phyloP scores from a whole-genome alignment of 2,329 filamentous ascomycete genomes.

The Pyrenophora tritici-repentis region DNA sequence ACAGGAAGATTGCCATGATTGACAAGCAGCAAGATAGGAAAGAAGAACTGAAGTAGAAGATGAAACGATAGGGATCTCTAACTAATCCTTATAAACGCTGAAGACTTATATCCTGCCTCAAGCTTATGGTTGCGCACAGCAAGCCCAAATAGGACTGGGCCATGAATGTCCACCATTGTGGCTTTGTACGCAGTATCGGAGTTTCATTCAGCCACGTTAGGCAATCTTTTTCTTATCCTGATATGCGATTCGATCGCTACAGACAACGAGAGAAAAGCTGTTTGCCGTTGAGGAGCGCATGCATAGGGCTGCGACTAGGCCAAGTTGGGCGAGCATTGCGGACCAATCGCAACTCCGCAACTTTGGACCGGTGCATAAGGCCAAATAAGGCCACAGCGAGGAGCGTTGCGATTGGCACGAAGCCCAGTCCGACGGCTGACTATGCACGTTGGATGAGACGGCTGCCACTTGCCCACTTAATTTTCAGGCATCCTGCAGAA shows the following conservation, averaged over 20 bases:
- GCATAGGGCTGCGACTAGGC: slow-evolving; percentile 6
- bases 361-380: neutral
- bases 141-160: slow-evolving; percentile 6
- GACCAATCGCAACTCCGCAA: slow-evolving; percentile 22
- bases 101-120: slow-evolving; percentile 13
- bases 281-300: neutral
- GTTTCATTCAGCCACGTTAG: neutral
- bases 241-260: neutral
- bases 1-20: slow-evolving; percentile 34
- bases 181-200: neutral
- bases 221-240: neutral
- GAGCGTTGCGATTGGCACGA: slow-evolving; percentile 6
- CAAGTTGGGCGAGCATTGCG: slow-evolving; percentile 20
- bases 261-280: neutral
- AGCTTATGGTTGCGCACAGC: slow-evolving; percentile 2
- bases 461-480: too few relatives aligned
- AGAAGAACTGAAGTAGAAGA: neutral
- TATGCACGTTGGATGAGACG: neutral
- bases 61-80: too few relatives aligned
- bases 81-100: neutral
- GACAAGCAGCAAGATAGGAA: neutral
- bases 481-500: too few relatives aligned
- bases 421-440: neutral
- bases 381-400: neutral
- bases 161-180: slow-evolving; percentile 1